Percentiles rank a stretch among this genome's conserved stretches.
Conservation (phyloP, 2,329 filamentous ascomycete species). For the Cladophialophora yegresii region DNA sequence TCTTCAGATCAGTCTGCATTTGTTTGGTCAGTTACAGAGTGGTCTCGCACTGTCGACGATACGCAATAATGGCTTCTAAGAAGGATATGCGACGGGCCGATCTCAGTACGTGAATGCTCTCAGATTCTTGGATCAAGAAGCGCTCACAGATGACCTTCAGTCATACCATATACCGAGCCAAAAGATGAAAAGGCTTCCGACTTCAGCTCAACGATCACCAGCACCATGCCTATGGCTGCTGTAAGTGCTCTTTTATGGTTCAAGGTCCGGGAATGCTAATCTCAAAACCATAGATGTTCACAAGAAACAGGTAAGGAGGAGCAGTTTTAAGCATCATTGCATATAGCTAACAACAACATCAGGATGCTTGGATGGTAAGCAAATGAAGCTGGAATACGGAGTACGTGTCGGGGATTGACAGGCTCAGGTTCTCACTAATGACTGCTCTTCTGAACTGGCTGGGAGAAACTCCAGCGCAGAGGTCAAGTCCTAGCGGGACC, state of each 20-base stretch:
- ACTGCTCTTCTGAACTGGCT: constrained; percentile 54
- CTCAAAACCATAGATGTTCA: constrained; percentile 67
- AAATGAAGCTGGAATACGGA: neutral
- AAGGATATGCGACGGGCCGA: constrained; percentile 76
- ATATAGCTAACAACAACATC: constrained; percentile 26
- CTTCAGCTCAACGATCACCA: constrained; percentile 67
- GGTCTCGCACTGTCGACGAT: neutral
- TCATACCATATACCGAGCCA: constrained; percentile 84
- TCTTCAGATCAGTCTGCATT: neutral
- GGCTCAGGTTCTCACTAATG: constrained; percentile 49
- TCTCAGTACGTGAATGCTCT: constrained; percentile 60
- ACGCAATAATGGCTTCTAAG: constrained; percentile 62
- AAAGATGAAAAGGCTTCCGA: constrained; percentile 66
- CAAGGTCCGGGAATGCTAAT: constrained; percentile 9
- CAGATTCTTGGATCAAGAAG: constrained; percentile 2
- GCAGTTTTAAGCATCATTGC: constrained; percentile 24
- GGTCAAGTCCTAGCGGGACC: constrained; percentile 61
- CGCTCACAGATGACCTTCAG: constrained; percentile 49
- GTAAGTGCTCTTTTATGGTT: constrained; percentile 48
- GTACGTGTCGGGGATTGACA: neutral
- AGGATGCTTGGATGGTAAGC: constrained; percentile 66
- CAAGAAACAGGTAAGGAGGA: constrained; percentile 71
- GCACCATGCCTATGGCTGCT: constrained; percentile 90
- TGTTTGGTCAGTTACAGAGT: neutral
- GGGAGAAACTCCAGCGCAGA: constrained; percentile 52